A percentile compares a stretch with the other conserved stretches of the same genome.
These are phyloP conservation scores for Mycena olivaceomarginata DNA, from an alignment of 768 basidiomycete genomes.

Conservation along the genomic window DNA sequence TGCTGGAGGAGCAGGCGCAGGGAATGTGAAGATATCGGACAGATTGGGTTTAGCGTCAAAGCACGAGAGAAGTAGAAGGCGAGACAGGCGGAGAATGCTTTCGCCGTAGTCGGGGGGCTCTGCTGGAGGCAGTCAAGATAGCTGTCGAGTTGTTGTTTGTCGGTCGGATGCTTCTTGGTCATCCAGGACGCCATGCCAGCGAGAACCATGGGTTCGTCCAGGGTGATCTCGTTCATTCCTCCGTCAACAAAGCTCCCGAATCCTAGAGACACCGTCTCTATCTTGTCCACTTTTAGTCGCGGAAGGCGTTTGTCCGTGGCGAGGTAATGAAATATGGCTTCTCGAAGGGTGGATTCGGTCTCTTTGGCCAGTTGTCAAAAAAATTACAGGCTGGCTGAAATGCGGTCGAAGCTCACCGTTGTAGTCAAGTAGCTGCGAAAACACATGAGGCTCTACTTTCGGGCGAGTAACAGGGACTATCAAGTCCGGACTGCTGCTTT, in stretches of 20 bases:
- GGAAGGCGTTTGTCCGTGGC: neutral
- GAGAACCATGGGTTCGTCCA: neutral
- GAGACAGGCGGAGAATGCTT: neutral
- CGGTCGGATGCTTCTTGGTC: neutral
- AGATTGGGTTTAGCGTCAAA: neutral
- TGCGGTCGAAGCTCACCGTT: neutral
- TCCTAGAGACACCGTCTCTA: neutral
- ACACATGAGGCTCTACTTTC: neutral
- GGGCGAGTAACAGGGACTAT: no score
- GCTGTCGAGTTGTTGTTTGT: neutral
- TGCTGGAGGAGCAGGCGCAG: neutral
- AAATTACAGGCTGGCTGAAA: neutral
- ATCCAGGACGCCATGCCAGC: neutral
- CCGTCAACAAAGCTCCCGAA: neutral
- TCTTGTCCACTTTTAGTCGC: neutral
- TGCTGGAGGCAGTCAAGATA: neutral
- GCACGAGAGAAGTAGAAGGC: neutral
- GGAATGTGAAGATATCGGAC: neutral
- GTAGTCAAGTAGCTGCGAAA: neutral
- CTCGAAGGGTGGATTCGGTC: neutral
- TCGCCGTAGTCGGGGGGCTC: neutral
- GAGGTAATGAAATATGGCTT: neutral
- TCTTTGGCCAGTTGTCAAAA: neutral
- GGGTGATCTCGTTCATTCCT: neutral
- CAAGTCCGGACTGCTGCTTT: neutral